Conservation (phyloP, 352 stramenopile species). For the Phytophthora europaea region DNA sequence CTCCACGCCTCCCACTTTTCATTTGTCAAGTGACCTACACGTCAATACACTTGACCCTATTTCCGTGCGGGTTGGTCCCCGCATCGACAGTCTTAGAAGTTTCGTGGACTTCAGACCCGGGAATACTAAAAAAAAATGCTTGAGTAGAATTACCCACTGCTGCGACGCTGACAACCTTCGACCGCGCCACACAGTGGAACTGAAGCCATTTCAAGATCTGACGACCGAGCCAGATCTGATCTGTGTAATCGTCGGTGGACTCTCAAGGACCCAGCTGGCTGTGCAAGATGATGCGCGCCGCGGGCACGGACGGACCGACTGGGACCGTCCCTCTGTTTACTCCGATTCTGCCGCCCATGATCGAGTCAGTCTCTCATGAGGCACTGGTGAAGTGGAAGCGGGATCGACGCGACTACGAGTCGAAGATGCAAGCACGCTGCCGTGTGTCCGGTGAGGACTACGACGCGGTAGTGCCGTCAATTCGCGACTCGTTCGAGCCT, state of each 20-base stretch:
- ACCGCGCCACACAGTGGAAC: neutral
- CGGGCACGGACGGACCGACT: neutral
- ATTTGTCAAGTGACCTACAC: no score
- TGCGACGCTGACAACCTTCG: no score
- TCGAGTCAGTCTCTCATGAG: constrained; percentile 7
- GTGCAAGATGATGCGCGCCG: neutral
- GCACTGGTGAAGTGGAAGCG: neutral
- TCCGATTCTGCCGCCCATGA: neutral
- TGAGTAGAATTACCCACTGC: neutral
- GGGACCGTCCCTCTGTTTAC: neutral
- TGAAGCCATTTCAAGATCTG: neutral
- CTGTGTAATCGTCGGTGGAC: no score
- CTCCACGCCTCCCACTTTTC: no score
- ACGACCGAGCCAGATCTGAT: no score
- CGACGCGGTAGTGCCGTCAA: neutral
- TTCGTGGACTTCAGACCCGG: no score
- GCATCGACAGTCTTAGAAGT: no score
- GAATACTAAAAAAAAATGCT: neutral
- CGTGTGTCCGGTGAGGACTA: neutral
- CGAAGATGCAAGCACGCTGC: neutral
- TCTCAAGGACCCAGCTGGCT: neutral
- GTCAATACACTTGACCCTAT: no score
- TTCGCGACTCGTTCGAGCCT: neutral
- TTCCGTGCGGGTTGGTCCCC: no score
- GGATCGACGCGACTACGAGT: constrained; percentile 1